Evolutionary conservation across 306 rosid species (phyloP), one percentile per base, ranked within the genome.

Genomic region (Sicyos edulis): DNA sequence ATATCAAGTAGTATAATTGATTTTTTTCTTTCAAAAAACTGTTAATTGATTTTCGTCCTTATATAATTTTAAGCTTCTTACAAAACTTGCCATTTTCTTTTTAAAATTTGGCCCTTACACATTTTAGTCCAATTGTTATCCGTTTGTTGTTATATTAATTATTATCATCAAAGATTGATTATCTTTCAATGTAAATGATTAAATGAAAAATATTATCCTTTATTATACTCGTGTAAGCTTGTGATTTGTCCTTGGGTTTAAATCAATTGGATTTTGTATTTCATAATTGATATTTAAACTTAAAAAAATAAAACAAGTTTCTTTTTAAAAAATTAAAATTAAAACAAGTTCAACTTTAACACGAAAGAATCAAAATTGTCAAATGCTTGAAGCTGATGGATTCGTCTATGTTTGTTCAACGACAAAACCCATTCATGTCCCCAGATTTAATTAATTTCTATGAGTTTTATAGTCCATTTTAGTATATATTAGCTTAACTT

Each of bases 371-470:
- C 29, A 65, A 42, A 65, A 44, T 1, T 44, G 44, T 65, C 37
- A 13, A 61, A 32, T 32, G 70, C 70, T 63, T 34, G 7, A 63
- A 63, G 47, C 13, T 63, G 13, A 32, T 16, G 13, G 51, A 37
- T 63, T 63, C 51, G 22, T 63, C 69, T 63, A 8, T 4, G 69
- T 63, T 37, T 37, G 69, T 63, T 63, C 69, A 63, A 63, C 50
- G 4, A 7, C 24, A 34, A n/a, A 58, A 57, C 34, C 63, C 11
- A 20, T 56, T 34, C 26, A 63, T 60, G 42, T 59, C 58, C 58
- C 61, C 11, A 19, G 20, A 5, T 24, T 55, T 20, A 20, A n/a
- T 54, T 20, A 10, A 1, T 55, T 3, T 4, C 10, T 10, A 10
- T 45, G 12, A 11, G 5, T 53, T 53, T 11, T 56, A 56, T 4